Base-by-base conservation (phyloP, 257 asterid genomes). In the Penstemon eatonii region DNA sequence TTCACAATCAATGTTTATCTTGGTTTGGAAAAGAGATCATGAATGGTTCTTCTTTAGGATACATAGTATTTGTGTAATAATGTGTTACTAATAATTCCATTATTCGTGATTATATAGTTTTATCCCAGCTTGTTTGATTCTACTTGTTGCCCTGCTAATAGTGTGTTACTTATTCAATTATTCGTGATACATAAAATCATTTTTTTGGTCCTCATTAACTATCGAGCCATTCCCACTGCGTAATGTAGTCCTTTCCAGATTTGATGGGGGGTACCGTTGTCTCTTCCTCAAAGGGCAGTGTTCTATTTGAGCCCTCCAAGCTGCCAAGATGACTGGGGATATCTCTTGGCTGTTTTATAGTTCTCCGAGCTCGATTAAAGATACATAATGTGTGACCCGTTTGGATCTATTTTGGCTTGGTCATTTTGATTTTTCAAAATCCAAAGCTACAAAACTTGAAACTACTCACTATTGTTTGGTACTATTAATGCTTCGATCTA, bases 221-320 rank as follows among this genome's bases (percentile, higher is more conserved):
- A 81, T 63, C 3, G 85, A 57, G 38, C 80, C 73, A 61, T 70
- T 81, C 12, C 88, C 88, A 64, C 87, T 81, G 5, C 84, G 83
- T 64, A 65, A 40, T 8, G 78, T 50, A 8, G 95, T 92, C 76
- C 86, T 91, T 4, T 85, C 82, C 3, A 76, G 60, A 63, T 67
- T 80, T 55, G 76, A 52, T 51, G 75, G 74, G 0, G 33, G 81
- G 54, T 5, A 7, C 33, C 33, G 33, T 75, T 55, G 65, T 72
- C 10, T 75, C 90, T 53, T 88, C 99, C 78, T 90, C 99, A 40
- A 93, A 90, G 42, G 97, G 96, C 33, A 93, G 90, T 62, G 97
- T 93, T 79, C 99, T 85, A 82, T 90, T 93, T 4, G 97, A 90
- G 25, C 96, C 98, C 64, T 88, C 97, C 66, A 93, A 79, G 7